These are phyloP conservation scores for Neofusicoccum laricinum DNA, from an alignment of 2,329 filamentous ascomycete species.

Conservation along the genomic window DNA sequence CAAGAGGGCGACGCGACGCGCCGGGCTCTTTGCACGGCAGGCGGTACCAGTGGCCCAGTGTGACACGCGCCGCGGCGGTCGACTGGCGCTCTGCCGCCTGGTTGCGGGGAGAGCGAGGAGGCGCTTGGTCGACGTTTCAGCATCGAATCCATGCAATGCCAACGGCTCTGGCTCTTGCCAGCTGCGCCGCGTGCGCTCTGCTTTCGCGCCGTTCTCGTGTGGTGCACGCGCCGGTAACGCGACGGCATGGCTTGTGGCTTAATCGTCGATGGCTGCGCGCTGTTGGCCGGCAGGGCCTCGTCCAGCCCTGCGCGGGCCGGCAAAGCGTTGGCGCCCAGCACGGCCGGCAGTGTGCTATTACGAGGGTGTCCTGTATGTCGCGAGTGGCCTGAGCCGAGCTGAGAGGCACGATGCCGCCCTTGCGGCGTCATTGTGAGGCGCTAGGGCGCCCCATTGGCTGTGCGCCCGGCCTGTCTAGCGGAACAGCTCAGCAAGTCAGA, in stretches of 20 bases:
- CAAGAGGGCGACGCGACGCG: conserved; percentile 1
- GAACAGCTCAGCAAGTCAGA: not conserved
- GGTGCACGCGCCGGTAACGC: not conserved
- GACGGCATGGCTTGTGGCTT: not conserved
- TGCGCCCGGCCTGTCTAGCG: not conserved
- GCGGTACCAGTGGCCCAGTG: not conserved
- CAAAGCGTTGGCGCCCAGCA: not conserved
- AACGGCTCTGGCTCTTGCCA: not conserved
- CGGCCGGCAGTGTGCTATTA: conserved; percentile 1
- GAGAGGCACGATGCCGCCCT: conserved; percentile 4
- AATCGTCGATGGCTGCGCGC: not conserved
- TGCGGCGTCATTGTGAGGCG: conserved; percentile 6
- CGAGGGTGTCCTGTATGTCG: conserved; percentile 9
- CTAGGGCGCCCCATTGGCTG: not conserved
- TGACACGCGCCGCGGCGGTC: not conserved
- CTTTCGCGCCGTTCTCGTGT: not conserved
- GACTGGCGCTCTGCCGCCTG: not conserved
- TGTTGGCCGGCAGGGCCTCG: not conserved
- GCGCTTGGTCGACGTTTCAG: not conserved
- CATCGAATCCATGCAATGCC: not conserved
- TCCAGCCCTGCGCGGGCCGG: not conserved
- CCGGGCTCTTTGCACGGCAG: not conserved
- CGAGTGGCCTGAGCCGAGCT: conserved; percentile 9
- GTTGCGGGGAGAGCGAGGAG: not conserved
- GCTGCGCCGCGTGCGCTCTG: not conserved